Percentiles rank a stretch among this genome's conserved stretches.
These are phyloP conservation scores for Bruguiera hainesii DNA, from an alignment of 441 rosid genomes.

Conservation along the genomic window DNA sequence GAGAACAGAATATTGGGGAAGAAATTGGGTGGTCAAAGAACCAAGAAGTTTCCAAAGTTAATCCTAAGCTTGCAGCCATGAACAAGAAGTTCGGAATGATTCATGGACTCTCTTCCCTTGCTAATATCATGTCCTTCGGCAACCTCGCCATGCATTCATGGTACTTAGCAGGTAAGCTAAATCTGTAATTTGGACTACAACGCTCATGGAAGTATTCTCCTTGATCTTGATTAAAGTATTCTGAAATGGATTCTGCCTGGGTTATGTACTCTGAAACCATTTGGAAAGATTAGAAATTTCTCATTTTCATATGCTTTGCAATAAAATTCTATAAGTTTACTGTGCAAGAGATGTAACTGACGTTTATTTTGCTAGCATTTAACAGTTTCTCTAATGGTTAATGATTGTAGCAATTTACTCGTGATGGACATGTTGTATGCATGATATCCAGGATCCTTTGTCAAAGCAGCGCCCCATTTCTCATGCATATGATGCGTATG, in stretches of 20 bases:
- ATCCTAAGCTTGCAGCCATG: constrained; percentile 77
- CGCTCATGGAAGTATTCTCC: neutral
- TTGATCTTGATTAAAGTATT: neutral
- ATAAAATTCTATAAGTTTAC: neutral
- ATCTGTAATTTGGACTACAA: constrained; percentile 35
- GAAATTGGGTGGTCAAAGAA: constrained; percentile 78
- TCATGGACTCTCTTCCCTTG: constrained; percentile 72
- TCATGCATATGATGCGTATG: constrained; percentile 35
- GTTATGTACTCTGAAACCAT: constrained; percentile 11
- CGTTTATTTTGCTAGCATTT: neutral
- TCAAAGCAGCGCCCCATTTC: too few relatives aligned
- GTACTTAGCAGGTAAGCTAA: constrained; percentile 74
- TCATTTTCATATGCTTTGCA: neutral
- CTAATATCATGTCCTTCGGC: constrained; percentile 67
- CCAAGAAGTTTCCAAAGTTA: constrained; percentile 54
- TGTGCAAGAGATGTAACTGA: neutral
- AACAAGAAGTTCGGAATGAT: constrained; percentile 89
- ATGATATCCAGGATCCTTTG: too few relatives aligned
- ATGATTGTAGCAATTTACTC: too few relatives aligned
- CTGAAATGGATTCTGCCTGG: neutral
- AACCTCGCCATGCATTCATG: constrained; percentile 84
- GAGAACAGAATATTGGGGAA: constrained; percentile 60
- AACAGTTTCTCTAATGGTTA: too few relatives aligned
- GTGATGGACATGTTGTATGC: too few relatives aligned
- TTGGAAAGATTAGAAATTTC: neutral